Evolutionary conservation across 2,329 filamentous ascomycete species (phyloP), one percentile per base, ranked within the genome.

Genomic region (Neocatenulostroma microsporum): DNA sequence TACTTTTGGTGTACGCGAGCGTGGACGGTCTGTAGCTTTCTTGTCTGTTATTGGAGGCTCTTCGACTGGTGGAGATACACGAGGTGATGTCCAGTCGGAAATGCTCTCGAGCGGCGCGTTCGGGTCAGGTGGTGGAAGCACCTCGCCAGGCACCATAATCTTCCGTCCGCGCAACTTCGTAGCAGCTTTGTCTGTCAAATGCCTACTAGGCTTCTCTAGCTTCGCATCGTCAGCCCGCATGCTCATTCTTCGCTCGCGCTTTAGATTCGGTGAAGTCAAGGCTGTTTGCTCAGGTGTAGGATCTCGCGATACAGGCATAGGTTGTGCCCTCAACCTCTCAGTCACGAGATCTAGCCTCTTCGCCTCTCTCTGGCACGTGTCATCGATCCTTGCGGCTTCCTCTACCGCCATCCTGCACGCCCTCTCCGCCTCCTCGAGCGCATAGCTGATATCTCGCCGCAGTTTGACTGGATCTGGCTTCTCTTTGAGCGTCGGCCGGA

Each of bases 321-420:
- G 75, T 31, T 80, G 67, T 9, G 73, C 70, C 42, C 77, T 69
- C 14, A 81, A 67, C 58, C 80, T 80, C 49, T 69, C 67, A 39
- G 70, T 73, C 49, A 81, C 79, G 39, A 71, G 69, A 34, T 68
- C 69, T 32, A 80, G 58, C 30, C 75, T 68, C 46, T 70, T 69
- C 46, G 70, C 66, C 37, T 61, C 58, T 25, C 52, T 49, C 36
- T 49, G 47, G 14, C 56, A 56, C 40, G 55, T 57, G 17, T 58
- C 52, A 34, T 57, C 53, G 29, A 61, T 41, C 21, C 58, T 49
- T 10, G 34, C 44, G 7, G 56, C 54, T 42, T 61, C 58, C 27
- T 49, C 58, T 12, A 55, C 47, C 19, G 57, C 46, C 58, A 61
- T 61, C 39, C 56, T 51, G 42, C 56, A 49, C 17, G 55, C 46